Evolutionary conservation across 768 basidiomycete species (phyloP).

Genomic region (Scleroderma bovista): DNA sequence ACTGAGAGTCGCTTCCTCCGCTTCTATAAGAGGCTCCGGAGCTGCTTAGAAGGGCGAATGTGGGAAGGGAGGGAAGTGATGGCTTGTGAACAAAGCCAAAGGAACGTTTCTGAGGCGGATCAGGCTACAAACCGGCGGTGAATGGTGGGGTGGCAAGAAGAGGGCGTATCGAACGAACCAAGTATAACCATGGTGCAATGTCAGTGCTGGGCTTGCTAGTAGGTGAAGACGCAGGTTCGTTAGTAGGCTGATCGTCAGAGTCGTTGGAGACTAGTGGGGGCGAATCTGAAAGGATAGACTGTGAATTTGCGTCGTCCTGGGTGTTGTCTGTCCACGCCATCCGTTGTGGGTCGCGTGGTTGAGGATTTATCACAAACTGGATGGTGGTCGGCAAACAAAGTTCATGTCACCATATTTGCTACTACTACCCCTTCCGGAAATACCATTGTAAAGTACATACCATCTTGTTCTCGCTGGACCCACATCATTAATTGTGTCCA

Average conservation of each 20-base stretch:
- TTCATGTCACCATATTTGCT: no score
- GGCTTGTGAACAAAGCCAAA: slow-evolving; percentile 26
- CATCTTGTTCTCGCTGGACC: no score
- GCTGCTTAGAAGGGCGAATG: slow-evolving; percentile 28
- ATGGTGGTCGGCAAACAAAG: neutral
- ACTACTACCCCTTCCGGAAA: no score
- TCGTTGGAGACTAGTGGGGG: neutral
- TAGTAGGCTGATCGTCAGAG: neutral
- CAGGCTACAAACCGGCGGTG: slow-evolving; percentile 6
- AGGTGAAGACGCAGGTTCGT: neutral
- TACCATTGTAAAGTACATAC: no score
- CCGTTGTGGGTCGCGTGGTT: no score
- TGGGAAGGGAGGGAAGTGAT: slow-evolving; percentile 33
- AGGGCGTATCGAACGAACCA: neutral
- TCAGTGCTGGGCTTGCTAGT: neutral
- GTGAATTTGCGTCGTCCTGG: neutral
- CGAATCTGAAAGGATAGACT: neutral
- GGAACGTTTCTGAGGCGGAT: slow-evolving; percentile 13
- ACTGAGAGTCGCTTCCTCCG: slow-evolving; percentile 27
- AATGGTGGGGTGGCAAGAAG: slow-evolving; percentile 1
- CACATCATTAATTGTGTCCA: no score
- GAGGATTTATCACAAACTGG: neutral
- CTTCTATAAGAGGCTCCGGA: slow-evolving; percentile 24
- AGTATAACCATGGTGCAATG: slow-evolving; percentile 10
- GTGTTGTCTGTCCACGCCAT: neutral